Conservation (phyloP, 345 rosid species). For the Rhizophora mangle region DNA sequence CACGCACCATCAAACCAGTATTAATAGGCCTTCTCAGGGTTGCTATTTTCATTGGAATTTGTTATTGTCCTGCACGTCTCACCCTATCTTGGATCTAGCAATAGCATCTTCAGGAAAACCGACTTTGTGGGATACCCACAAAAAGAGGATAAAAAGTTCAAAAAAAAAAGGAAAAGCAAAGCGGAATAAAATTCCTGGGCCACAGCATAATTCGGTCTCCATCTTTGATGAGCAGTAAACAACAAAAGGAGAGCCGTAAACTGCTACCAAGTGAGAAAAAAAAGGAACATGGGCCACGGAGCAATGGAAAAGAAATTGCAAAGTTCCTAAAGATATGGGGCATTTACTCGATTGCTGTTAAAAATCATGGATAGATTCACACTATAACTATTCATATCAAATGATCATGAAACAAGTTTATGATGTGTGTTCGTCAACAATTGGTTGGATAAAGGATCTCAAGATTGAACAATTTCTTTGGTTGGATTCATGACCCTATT, state of each 20-base stretch:
- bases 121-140: conserved; percentile 23
- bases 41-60: background rate
- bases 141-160: conserved; percentile 6
- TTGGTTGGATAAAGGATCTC: too few species aligned
- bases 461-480: too few species aligned
- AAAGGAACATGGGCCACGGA: too few species aligned
- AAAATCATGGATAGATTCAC: too few species aligned
- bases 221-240: too few species aligned
- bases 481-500: too few species aligned
- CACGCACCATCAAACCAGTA: background rate
- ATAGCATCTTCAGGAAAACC: conserved; percentile 7
- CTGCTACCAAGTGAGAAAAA: background rate
- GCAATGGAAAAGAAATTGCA: background rate
- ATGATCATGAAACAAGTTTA: too few species aligned
- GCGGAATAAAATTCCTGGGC: background rate
- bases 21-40: background rate
- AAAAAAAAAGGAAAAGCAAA: background rate
- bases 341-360: too few species aligned
- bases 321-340: too few species aligned
- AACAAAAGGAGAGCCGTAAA: background rate
- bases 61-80: background rate
- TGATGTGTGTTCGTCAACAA: too few species aligned
- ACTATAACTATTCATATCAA: too few species aligned
- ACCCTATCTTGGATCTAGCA: background rate
- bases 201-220: background rate